Evolutionary conservation across 805 yeast genomes (phyloP), one percentile per base, ranked within the genome.

Genomic region (Myxozyma sirexii): DNA sequence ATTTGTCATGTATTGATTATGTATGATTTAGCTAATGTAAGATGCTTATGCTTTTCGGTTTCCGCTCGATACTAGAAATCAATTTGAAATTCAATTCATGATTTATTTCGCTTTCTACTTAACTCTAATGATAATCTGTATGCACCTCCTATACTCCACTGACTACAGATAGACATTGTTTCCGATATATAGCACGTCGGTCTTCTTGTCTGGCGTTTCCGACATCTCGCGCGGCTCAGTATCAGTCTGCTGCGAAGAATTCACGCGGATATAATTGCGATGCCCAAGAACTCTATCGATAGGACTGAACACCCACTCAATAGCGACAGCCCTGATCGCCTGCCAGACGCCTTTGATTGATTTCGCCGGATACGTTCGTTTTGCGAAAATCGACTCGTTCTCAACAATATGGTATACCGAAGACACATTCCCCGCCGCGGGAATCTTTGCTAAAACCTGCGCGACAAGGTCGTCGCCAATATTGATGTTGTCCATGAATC

Each of bases 401-500:
- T 45, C 57, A 6, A 57, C 19, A 23, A 57, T 26, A 45, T 57
- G 60, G 44, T 46, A 46, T 5, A 57, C 60, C 8, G 54, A 6
- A 27, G 51, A 13, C 35, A 49, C 42, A 12, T 27, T 23, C 5
- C 10, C 37, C 3, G n/a, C n/a, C 24, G 41, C 17, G 41, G 17
- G 39, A n/a, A 29, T 10, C 10, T 26, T 33, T 0, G 47, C 35
- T 17, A 57, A 19, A 24, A 60, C 44, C 23, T 45, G 33, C 7
- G 37, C 31, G n/a, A 62, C 38, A 10, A 54, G 8, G n/a, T 17
- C 46, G 31, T 57, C 56, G 43, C 51, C 65, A 29, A 75, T 54
- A 21, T 46, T 54, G 2, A 71, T 66, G 19, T 65, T 66, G 45
- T 79, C 81, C 80, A 78, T 79, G 68, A 81, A 82, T 2, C 85